A percentile compares a stretch with the other conserved stretches of the same genome.
phyloP scores from a whole-genome alignment of 371 early-diverging fungal genomes.

The Mucor irregularis region DNA sequence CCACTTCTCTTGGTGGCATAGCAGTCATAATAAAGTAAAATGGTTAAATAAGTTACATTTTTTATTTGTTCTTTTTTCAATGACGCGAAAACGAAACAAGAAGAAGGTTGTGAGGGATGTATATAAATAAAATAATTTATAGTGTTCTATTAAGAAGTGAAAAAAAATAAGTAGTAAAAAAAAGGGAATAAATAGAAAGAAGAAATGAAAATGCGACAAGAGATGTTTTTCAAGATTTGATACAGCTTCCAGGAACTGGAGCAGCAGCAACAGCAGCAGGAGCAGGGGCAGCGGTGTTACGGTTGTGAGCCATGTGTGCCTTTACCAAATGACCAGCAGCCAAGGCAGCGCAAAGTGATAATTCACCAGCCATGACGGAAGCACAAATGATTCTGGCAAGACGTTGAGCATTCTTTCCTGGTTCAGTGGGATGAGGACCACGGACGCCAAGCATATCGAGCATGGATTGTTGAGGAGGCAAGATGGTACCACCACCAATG shows the following conservation, averaged over 20 bases:
- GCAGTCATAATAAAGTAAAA: too few relatives aligned
- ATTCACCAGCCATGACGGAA: constrained; percentile 96
- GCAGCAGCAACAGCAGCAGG: constrained; percentile 27
- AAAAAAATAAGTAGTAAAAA: too few relatives aligned
- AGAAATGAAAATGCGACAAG: too few relatives aligned
- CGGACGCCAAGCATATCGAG: constrained; percentile 89
- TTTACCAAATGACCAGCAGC: constrained; percentile 86
- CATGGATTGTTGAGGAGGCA: constrained; percentile 89
- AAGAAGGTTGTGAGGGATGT: too few relatives aligned
- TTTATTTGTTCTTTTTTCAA: too few relatives aligned
- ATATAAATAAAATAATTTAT: too few relatives aligned
- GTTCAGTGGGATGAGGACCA: constrained; percentile 81
- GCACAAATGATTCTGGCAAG: constrained; percentile 91
- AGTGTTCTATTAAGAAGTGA: too few relatives aligned
- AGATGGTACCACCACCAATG: constrained; percentile 92
- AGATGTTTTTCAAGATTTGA: constrained; percentile 23
- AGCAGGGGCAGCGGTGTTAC: constrained; percentile 41
- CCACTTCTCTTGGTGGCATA: too few relatives aligned
- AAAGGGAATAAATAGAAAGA: too few relatives aligned
- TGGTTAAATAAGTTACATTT: too few relatives aligned
- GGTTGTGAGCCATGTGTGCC: constrained; percentile 84
- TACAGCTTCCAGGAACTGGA: constrained; percentile 22
- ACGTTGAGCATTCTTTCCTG: constrained; percentile 87
- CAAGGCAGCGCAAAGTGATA: constrained; percentile 85
- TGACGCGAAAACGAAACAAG: too few relatives aligned